Base-by-base conservation (phyloP, 2,329 filamentous ascomycete genomes). In the Calonectria henricotiae region DNA sequence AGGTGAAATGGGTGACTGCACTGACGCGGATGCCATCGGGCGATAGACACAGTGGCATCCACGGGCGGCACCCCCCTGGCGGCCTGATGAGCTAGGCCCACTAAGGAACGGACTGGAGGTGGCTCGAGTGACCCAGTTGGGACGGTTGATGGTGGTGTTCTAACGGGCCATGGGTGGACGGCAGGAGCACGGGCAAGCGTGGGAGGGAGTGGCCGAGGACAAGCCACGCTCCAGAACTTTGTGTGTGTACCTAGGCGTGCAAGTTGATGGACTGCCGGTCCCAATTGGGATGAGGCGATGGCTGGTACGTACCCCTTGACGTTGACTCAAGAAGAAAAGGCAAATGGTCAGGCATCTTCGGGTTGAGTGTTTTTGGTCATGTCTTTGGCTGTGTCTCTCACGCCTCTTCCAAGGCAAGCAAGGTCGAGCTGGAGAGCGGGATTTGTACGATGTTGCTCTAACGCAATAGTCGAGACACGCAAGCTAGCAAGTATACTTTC, bases 131-230 rank as follows among this genome's bases (percentile, higher is more conserved):
- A 60, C 30, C 66, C 32, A 68, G 30, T 64, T 49, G 37, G n/a
- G 39, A 60, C 49, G 66, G 60, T 35, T 61, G 62, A 49, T 46
- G 55, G 67, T 63, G 43, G 67, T 63, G 43, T 35, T 61, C 41
- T 27, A 51, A 64, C 49, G 65, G 51, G 55, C 39, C 55, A 61
- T 61, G 55, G 55, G 55, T 61, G 37, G 61, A 41, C 35, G 65
- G 51, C 32, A 63, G 49, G 63, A 44, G 43, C 62, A 73, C 68
- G 65, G 72, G 72, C 74, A 76, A 75, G 75, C 65, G 49, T 73
- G 66, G 62, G 71, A 74, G 74, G 62, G 69, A 74, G 74, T 72
- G 75, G 75, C 71, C 74, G 71, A 44, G 71, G 74, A 73, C 65
- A 72, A 73, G 71, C 69, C 74, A 69, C 71, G 44, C 70, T 71